These are phyloP conservation scores for Xerophyta viscosa DNA, from an alignment of 106 monocot genomes.

Conservation along the genomic window DNA sequence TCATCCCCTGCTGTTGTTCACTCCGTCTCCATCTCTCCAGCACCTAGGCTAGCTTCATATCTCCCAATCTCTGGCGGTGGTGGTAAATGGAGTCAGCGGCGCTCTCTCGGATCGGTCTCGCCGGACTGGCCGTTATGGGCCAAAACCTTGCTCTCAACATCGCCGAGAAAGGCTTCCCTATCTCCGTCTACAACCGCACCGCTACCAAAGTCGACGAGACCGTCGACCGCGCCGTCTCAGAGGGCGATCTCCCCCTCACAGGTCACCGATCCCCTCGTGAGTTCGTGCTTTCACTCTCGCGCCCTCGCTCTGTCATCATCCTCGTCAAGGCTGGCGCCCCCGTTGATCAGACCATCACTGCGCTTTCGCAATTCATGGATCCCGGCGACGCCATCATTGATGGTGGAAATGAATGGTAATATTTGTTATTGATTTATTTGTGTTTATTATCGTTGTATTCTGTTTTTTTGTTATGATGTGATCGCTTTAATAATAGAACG, in stretches of 20 bases:
- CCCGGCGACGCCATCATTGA: constrained; percentile 7
- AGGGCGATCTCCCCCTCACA: constrained; percentile 4
- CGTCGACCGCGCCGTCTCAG: background rate
- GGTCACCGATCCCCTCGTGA: constrained; percentile 7
- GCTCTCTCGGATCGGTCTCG: constrained; percentile 10
- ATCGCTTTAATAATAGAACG: no score
- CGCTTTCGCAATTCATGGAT: constrained; percentile 1
- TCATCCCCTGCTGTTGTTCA: background rate
- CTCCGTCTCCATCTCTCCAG: background rate
- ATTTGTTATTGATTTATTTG: no score
- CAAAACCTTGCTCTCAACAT: constrained; percentile 13
- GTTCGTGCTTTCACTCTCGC: constrained; percentile 5
- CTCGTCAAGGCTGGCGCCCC: constrained; percentile 10
- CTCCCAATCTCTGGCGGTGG: background rate
- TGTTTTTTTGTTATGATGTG: no score
- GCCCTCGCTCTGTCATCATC: constrained; percentile 8
- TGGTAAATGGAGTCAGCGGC: constrained; percentile 7
- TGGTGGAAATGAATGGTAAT: constrained; percentile 11
- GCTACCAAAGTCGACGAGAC: constrained; percentile 6
- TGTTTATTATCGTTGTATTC: no score
- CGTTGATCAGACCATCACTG: constrained; percentile 7
- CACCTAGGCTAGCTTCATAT: no score
- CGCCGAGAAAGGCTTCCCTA: constrained; percentile 11
- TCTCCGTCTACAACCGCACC: constrained; percentile 13
- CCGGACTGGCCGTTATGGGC: constrained; percentile 9